Evolutionary conservation across 2,329 filamentous ascomycete species (phyloP).

Genomic region (Xenoacremonium recifei): DNA sequence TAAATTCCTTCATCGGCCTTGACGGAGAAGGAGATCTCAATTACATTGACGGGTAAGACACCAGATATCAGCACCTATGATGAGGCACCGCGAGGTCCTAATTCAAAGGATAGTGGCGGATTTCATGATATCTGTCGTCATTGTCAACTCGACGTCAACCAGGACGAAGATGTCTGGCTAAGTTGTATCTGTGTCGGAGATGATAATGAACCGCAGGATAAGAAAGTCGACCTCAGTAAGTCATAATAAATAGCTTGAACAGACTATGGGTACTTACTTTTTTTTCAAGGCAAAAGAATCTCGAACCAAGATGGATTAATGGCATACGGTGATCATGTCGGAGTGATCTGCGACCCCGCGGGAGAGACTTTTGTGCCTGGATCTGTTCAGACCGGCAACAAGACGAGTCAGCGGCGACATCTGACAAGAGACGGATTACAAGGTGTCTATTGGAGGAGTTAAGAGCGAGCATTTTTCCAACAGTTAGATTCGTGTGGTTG

Average conservation of each 20-base stretch:
- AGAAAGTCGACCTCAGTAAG: slow-evolving; percentile 5
- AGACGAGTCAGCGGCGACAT: too few species aligned
- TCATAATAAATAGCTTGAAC: not conserved
- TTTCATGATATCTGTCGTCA: not conserved
- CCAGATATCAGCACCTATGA: not conserved
- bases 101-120: not conserved
- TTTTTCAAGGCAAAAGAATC: slow-evolving; percentile 2
- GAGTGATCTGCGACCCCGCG: not conserved
- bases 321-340: slow-evolving; percentile 1
- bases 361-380: too few species aligned
- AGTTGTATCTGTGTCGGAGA: not conserved
- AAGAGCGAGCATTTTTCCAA: too few species aligned
- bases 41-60: not conserved
- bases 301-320: not conserved
- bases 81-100: too few species aligned
- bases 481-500: too few species aligned
- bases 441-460: too few species aligned
- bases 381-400: too few species aligned
- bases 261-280: not conserved
- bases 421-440: too few species aligned
- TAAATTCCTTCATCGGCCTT: slow-evolving; percentile 1
- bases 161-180: not conserved
- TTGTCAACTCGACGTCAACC: not conserved
- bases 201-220: not conserved
- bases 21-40: not conserved